phyloP scores from a whole-genome alignment of 768 basidiomycete genomes.

The Mycena chlorophos region DNA sequence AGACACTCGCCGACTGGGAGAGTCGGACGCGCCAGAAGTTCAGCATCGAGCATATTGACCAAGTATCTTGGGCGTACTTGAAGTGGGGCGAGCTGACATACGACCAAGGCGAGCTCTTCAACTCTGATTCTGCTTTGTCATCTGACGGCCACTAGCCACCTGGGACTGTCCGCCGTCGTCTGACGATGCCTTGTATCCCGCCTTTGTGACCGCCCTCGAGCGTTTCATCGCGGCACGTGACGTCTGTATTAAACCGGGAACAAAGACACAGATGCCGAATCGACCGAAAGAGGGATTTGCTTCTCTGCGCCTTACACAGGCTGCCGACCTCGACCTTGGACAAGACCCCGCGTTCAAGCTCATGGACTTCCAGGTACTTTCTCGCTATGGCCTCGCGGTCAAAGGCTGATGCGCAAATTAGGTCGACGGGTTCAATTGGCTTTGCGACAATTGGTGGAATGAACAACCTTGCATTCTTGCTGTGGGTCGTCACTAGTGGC shows the following conservation, averaged over 20 bases:
- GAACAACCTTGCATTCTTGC: slow-evolving; percentile 86
- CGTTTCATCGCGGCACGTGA: slow-evolving; percentile 62
- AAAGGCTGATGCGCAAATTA: slow-evolving; percentile 25
- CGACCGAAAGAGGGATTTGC: slow-evolving; percentile 60
- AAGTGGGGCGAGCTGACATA: slow-evolving; percentile 97
- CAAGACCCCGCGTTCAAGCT: slow-evolving; percentile 63
- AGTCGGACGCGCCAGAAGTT: slow-evolving; percentile 42
- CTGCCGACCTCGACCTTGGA: slow-evolving; percentile 64
- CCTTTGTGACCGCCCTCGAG: slow-evolving; percentile 67
- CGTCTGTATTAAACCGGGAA: slow-evolving; percentile 58
- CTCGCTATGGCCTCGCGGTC: slow-evolving; percentile 4
- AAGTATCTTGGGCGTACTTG: slow-evolving; percentile 79
- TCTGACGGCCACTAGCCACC: slow-evolving; percentile 53
- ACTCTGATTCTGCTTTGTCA: slow-evolving; percentile 1
- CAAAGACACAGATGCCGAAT: slow-evolving; percentile 43
- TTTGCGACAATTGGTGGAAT: slow-evolving; percentile 87
- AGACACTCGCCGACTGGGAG: slow-evolving; percentile 68
- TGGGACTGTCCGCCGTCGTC: slow-evolving; percentile 86
- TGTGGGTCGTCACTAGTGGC: not conserved
- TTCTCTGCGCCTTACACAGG: slow-evolving; percentile 46
- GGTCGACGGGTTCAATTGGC: slow-evolving; percentile 84
- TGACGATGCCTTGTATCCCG: slow-evolving; percentile 55
- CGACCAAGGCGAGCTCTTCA: slow-evolving; percentile 66
- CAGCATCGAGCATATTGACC: slow-evolving; percentile 48
- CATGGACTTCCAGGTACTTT: slow-evolving; percentile 82